Evolutionary conservation across 768 basidiomycete genomes (phyloP), one percentile per base, ranked within the genome.

Genomic region (Boletus sp.): DNA sequence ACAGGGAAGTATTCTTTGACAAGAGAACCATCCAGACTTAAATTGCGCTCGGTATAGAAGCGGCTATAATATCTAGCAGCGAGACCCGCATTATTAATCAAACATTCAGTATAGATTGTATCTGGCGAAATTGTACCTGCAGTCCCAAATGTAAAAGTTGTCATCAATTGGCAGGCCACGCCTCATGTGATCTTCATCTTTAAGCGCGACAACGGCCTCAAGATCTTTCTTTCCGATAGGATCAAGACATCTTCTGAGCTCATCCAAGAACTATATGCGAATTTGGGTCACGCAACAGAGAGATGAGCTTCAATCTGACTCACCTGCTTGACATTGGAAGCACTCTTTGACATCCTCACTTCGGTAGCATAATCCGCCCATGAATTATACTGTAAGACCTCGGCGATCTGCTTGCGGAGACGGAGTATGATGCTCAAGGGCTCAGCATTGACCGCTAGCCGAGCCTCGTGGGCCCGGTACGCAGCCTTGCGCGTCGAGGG

Each of bases 1-100:
- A 94, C 93, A 0, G 92, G 91, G 81, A 95, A 94, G 71, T 93
- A 92, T 69, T 94, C 88, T 72, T 94, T 93, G 61, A 94, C 84
- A 12, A 86, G 76, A 59, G 81, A 81, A 61, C 93, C 89, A 58
- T 94, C 90, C 35, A 92, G 79, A 36, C 80, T 77, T 29, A 94
- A 77, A 20, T 79, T 78, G 64, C 81, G 77, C 71, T 93, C 88
- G 52, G 87, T 75, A 65, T 76, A 89, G 44, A 72, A 59, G 33
- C 70, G 63, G 51, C 71, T 71, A 39, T 72, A 72, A 40, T 71
- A 72, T 58, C 66, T 78, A 18, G 10, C 37, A 45, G 30, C 12
- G 32, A 32, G 12, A 33, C 10, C 7, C 32, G 2, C 32, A 20
- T 47, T 7, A 47, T n/a, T 12, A 47, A 33, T 32, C 18, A 32